Base-by-base conservation (phyloP, 208 protist genomes). In the Trypanosoma scelopori region DNA sequence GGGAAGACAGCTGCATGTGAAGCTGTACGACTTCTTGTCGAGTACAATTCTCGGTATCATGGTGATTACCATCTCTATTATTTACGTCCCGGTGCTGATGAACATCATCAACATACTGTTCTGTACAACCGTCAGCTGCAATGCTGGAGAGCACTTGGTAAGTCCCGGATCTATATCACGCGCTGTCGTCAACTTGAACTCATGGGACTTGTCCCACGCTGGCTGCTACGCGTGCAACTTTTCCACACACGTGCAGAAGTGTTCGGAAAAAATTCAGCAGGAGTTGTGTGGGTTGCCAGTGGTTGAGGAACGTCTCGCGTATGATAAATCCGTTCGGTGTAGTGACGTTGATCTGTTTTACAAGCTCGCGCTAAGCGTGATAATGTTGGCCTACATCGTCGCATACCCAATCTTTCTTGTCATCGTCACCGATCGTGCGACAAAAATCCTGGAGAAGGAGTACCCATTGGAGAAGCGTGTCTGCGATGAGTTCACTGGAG, bases 401-500 rank as follows among this genome's bases (percentile, higher is more conserved):
- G 66, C 79, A 18, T 58, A 89, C 32, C 87, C 84, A 5, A 59
- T 81, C 51, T 61, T 91, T 64, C 78, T 89, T 48, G 68, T 82
- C 28, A 55, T 79, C 42, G 52, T 89, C 15, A 71, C 82, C 28
- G 68, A 78, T 49, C 78, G 76, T 39, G 69, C 77, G 6, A 77
- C 78, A 6, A 74, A 69, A 7, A 69, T 87, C 35, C 50, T 93
- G 30, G 74, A 74, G 30, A 65, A 79, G 11, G 81, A 82, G 11
- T 93, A 86, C 58, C 84, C 84, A 20, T 67, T 93, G 12, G 76
- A 87, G 65, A 80, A 70, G 27, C 79, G 84, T 37, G 73, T 82
- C 23, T 55, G 74, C 43, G 82, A 88, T 55, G 69, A 80, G 47
- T 85, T 87, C 55, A 81, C 78, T 16, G 43, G 74, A 15, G 55